Evolutionary conservation across 179 eudicot species (phyloP), one percentile per base, ranked within the genome.

Genomic region (Heliamphora pulchella): DNA sequence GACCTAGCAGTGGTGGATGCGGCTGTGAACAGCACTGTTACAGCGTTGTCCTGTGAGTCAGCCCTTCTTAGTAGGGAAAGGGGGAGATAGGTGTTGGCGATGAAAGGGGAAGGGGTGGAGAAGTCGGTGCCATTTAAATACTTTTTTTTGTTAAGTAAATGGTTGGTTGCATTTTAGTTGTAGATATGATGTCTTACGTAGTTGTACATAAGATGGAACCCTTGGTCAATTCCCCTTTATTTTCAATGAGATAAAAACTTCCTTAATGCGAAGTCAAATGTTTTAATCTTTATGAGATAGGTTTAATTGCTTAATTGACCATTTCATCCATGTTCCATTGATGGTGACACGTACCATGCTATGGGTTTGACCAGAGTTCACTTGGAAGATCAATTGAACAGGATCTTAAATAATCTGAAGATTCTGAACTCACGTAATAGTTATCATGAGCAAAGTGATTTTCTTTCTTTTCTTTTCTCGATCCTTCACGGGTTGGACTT

Each of bases 381-480:
- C 50, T 75, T 57, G 78, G 51, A 31, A 43, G 51, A 17, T 58
- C 8, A 75, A 57, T 75, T 58, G 53, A 58, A 66, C 58, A 11
- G 48, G 46, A 74, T 20, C 13, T 54, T 13, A 74, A 74, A 54
- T 13, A 14, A 54, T 54, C 17, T 51, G 4, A 31, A 74, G n/a
- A 75, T 43, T 75, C 22, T 75, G 50, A 58, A 57, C 4, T 75
- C 20, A 13, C 41, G 44, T 59, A 15, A 3, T 59, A 43, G 51
- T 75, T 59, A 41, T 43, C 68, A 44, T 9, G 50, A 46, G 18
- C 17, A 44, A 43, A 75, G 41, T 22, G 53, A 18, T 31, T 1
- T 1, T 59, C 41, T 9, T 46, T 22, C 20, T n/a, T 58, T 43
- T 10, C 18, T 39, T 46, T 43, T 75, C 47, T n/a, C 46, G 9